phyloP scores from a whole-genome alignment of 768 basidiomycete genomes.

The Suillus alpinus region DNA sequence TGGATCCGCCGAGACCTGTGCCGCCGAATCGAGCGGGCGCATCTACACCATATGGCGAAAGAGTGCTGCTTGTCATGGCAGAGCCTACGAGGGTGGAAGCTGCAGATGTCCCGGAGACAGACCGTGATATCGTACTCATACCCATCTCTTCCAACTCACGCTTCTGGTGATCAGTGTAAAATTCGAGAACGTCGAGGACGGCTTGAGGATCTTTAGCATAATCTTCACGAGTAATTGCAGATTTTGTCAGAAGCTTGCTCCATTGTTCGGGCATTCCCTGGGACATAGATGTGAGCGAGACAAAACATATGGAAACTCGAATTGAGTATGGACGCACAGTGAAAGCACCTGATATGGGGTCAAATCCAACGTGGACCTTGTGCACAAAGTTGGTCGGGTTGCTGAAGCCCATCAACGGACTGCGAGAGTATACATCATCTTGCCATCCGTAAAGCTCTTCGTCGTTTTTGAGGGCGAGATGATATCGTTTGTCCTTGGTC shows the following conservation, averaged over 20 bases:
- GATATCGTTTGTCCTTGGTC: conserved; percentile 79
- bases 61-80: conserved; percentile 19
- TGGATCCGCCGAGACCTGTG: conserved; percentile 80
- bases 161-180: conserved; percentile 97
- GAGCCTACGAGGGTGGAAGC: conserved; percentile 35
- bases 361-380: conserved; percentile 97
- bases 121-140: conserved; percentile 25
- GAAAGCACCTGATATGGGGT: conserved; percentile 90
- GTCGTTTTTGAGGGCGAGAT: conserved; percentile 83
- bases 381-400: conserved; percentile 98
- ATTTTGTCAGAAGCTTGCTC: conserved; percentile 95
- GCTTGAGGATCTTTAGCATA: conserved; percentile 97
- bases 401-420: conserved; percentile 89
- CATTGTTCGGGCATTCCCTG: conserved; percentile 97
- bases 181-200: conserved; percentile 95
- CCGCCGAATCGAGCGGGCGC: conserved; percentile 87
- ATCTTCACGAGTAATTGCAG: conserved; percentile 96
- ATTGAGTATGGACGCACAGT: conserved; percentile 55
- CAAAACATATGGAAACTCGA: neutral
- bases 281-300: neutral
- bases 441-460: conserved; percentile 99
- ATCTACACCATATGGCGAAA: conserved; percentile 32
- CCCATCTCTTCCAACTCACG: conserved; percentile 76
- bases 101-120: conserved; percentile 16
- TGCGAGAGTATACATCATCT: conserved; percentile 92